Evolutionary conservation across 306 rosid species (phyloP).

Genomic region (Canavalia ensiformis): DNA sequence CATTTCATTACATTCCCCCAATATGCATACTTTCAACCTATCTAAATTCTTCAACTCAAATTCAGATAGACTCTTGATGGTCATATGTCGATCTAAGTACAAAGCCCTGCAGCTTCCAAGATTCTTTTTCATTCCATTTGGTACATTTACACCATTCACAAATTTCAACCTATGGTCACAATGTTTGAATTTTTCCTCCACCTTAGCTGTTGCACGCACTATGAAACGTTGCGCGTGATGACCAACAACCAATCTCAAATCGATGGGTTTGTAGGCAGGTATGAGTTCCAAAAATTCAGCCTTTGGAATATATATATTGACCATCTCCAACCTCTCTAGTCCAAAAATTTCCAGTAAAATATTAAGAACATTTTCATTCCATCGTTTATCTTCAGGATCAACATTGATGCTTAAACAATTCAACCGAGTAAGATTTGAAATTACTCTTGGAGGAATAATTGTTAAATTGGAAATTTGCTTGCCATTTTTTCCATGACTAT

Average conservation of each 20-base stretch:
- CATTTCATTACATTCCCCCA: constrained; percentile 53
- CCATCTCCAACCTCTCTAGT: constrained; percentile 4
- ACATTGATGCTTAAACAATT: constrained; percentile 30
- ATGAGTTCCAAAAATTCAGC: neutral
- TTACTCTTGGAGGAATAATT: constrained; percentile 25
- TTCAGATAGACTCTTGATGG: constrained; percentile 33
- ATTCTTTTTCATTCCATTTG: neutral
- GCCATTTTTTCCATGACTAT: neutral
- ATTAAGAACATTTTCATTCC: constrained; percentile 12
- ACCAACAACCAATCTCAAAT: constrained; percentile 44
- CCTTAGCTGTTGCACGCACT: neutral
- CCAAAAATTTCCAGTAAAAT: constrained; percentile 34
- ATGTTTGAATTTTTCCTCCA: constrained; percentile 19
- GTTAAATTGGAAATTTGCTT: constrained; percentile 3
- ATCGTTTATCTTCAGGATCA: constrained; percentile 42
- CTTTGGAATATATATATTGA: constrained; percentile 34
- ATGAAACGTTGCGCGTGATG: constrained; percentile 33
- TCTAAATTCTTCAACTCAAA: neutral
- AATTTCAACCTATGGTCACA: constrained; percentile 2
- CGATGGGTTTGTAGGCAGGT: neutral
- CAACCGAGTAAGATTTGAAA: constrained; percentile 13
- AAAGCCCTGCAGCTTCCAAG: neutral
- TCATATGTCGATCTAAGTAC: constrained; percentile 41
- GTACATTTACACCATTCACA: constrained; percentile 36
- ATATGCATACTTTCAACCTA: neutral